A percentile compares a stretch with the other conserved stretches of the same genome.
These are phyloP conservation scores for Penicillium occitanis DNA, from an alignment of 2,329 filamentous ascomycete species.

Conservation along the genomic window DNA sequence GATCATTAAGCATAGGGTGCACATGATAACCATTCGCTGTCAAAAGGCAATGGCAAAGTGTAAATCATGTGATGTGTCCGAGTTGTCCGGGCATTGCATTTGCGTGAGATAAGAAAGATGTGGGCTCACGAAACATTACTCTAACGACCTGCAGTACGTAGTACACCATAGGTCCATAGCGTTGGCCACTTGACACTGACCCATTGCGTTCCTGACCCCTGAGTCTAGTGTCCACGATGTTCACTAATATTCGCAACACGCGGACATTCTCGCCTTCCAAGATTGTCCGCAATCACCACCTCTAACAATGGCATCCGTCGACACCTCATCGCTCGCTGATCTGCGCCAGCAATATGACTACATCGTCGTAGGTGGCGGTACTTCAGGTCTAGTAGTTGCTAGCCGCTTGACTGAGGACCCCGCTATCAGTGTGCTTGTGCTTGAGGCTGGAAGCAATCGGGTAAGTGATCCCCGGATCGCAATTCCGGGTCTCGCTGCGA, in stretches of 20 bases:
- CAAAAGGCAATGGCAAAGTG: neutral
- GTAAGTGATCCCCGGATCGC: conserved; percentile 22
- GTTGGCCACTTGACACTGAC: neutral
- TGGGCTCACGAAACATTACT: neutral
- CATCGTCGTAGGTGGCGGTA: conserved; percentile 21
- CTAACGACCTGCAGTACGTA: neutral
- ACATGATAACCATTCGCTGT: neutral
- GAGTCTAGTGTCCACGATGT: neutral
- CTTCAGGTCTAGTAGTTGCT: conserved; percentile 20
- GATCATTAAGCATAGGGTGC: neutral
- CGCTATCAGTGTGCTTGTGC: conserved; percentile 18
- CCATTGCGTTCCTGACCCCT: neutral
- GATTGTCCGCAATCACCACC: neutral
- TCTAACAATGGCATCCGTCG: neutral
- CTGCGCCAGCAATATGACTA: conserved; percentile 9
- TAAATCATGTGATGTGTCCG: neutral
- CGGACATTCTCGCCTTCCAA: neutral
- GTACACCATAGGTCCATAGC: neutral
- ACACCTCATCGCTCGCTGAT: conserved; percentile 6
- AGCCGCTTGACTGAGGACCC: conserved; percentile 20
- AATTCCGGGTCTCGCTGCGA: conserved; percentile 11
- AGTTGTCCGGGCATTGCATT: neutral
- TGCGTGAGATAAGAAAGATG: neutral
- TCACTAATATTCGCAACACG: neutral
- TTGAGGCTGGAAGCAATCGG: conserved; percentile 23